These are phyloP conservation scores for Musa troglodytarum DNA, from an alignment of 176 grass and related monocot species.

Conservation along the genomic window DNA sequence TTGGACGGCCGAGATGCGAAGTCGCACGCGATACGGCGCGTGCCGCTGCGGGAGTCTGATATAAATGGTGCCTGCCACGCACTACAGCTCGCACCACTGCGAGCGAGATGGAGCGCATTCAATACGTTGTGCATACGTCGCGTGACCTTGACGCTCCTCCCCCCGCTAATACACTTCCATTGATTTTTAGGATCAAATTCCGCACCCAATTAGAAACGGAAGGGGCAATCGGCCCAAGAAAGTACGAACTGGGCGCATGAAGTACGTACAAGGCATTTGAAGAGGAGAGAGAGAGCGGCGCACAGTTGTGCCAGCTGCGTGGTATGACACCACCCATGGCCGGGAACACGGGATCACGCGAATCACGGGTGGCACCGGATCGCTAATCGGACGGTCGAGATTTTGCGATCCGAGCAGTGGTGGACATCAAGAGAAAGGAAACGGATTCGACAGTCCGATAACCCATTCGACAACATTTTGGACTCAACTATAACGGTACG, in stretches of 20 bases:
- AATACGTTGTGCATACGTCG: not conserved
- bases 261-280: no score
- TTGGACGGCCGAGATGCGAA: not conserved
- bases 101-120: not conserved
- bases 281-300: no score
- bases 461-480: not conserved
- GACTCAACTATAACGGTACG: not conserved
- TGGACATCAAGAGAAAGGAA: not conserved
- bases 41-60: not conserved
- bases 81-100: not conserved
- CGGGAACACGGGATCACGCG: not conserved
- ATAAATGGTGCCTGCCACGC: not conserved
- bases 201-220: not conserved
- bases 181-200: no score
- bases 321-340: not conserved
- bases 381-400: not conserved
- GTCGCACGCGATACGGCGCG: not conserved
- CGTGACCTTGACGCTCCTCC: not conserved
- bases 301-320: not conserved
- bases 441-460: not conserved
- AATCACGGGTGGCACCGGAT: not conserved
- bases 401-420: not conserved
- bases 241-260: no score
- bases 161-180: not conserved
- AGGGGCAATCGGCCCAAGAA: no score